Evolutionary conservation across 2,329 filamentous ascomycete species (phyloP), one percentile per base, ranked within the genome.

Genomic region (Aspergillus candidus): DNA sequence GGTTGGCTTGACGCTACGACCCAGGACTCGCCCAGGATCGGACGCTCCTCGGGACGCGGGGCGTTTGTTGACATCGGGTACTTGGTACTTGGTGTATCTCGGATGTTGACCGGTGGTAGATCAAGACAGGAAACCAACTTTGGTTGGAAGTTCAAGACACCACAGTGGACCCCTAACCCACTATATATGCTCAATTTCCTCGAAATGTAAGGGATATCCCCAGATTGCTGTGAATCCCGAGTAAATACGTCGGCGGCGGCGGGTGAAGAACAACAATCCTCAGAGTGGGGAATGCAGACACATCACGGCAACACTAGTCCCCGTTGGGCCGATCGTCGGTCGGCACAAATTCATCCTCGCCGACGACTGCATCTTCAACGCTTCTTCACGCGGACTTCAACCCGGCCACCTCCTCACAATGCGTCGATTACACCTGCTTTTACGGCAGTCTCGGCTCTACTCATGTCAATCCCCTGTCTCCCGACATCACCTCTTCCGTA

Each of bases 11-110:
- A 58, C 22, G 65, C 54, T n/a, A 67, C 54, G 22, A 68, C 59
- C 65, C 65, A 68, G 34, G 65, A 68, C 36, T 67, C 64, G 7
- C 59, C 63, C 43, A 68, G 49, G 30, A 53, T 48, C 29, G 58
- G 53, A 38, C 14, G 32, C 6, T 42, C 40, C 36, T 40, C 36
- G 15, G 43, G 33, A 31, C 40, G 40, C 31, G 40, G 12, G 1
- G 18, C 18, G 11, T 33, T 11, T 31, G 38, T 34, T 34, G 50
- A 39, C 51, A 54, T 54, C 22, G 22, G n/a, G n/a, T n/a, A n/a
- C n/a, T n/a, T n/a, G n/a, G 8, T 32, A 33, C 18, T 27, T 29
- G n/a, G 32, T 34, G 30, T 32, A n/a, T 17, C 10, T 13, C 6
- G 13, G 13, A 35, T 27, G 7, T 34, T 7, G 22, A 10, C 6